Percentiles rank a stretch among this genome's conserved stretches.
Evolutionary conservation across 108 stramenopile species (phyloP).

Genomic region (Craspedostauros australis): DNA sequence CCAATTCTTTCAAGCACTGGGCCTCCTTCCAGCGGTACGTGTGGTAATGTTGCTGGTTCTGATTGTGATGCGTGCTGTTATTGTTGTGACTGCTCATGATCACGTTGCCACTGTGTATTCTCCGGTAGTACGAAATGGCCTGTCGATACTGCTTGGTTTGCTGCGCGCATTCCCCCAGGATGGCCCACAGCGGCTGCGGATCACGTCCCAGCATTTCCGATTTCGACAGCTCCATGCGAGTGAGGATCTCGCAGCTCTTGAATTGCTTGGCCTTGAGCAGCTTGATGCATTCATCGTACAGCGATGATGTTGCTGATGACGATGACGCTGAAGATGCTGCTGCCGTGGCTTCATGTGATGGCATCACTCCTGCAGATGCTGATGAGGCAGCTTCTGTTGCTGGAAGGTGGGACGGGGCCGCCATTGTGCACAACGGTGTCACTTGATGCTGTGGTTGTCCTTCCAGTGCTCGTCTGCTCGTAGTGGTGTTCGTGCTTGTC

Average conservation of each 20-base stretch:
- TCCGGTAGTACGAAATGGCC: slow-evolving; percentile 61
- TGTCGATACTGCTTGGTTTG: slow-evolving; percentile 38
- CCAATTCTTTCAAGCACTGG: slow-evolving; percentile 52
- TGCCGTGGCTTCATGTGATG: too few relatives aligned
- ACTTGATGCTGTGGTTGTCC: slow-evolving; percentile 1
- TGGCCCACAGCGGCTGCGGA: slow-evolving; percentile 18
- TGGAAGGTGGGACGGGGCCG: background rate
- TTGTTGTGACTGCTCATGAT: slow-evolving; percentile 1
- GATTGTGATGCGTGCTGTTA: background rate
- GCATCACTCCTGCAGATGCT: too few relatives aligned
- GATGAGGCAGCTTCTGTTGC: too few relatives aligned
- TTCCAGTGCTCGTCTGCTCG: background rate
- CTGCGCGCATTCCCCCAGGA: slow-evolving; percentile 68
- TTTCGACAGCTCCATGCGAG: slow-evolving; percentile 49
- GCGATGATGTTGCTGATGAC: slow-evolving; percentile 4
- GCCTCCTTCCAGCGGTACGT: slow-evolving; percentile 72
- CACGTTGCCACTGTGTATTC: slow-evolving; percentile 27
- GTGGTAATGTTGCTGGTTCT: slow-evolving; percentile 1
- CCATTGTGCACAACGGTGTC: too few relatives aligned
- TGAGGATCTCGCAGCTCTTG: slow-evolving; percentile 65
- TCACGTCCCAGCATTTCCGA: slow-evolving; percentile 36
- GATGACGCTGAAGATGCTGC: too few relatives aligned
- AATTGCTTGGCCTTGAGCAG: slow-evolving; percentile 58
- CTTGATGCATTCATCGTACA: slow-evolving; percentile 43
- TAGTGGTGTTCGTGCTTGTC: background rate